A percentile compares a stretch with the other conserved stretches of the same genome.
Conservation (phyloP, 2,329 filamentous ascomycete genomes). For the Taxawa tesnikishii region DNA sequence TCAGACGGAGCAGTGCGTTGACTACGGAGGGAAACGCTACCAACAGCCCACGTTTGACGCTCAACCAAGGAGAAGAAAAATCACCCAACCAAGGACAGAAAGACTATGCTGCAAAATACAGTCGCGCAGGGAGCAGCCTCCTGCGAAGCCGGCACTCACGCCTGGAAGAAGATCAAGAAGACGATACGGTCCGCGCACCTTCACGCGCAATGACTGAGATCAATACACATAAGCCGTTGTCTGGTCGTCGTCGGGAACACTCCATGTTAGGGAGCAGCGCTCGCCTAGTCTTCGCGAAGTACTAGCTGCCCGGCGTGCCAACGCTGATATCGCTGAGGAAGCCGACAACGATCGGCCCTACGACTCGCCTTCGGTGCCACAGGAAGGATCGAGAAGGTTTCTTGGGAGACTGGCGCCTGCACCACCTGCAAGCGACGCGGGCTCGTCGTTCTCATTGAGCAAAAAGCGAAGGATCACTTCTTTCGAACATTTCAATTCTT, state of each 20-base stretch:
- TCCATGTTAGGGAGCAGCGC: too few relatives aligned
- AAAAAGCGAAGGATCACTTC: too few relatives aligned
- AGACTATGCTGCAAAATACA: constrained; percentile 10
- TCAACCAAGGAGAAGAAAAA: too few relatives aligned
- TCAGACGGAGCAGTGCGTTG: constrained; percentile 6
- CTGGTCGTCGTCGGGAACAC: constrained; percentile 1
- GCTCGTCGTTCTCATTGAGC: neutral
- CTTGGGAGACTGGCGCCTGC: too few relatives aligned
- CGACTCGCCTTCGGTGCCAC: too few relatives aligned
- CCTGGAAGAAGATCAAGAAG: constrained; percentile 17
- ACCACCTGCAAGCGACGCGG: neutral
- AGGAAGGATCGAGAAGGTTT: too few relatives aligned
- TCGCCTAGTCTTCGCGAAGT: constrained; percentile 11
- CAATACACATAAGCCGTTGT: constrained; percentile 11
- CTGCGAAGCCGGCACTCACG: constrained; percentile 19
- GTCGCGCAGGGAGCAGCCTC: constrained; percentile 25
- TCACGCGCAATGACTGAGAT: constrained; percentile 37
- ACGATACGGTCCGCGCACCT: constrained; percentile 28
- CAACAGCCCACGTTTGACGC: too few relatives aligned
- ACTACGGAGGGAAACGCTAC: too few relatives aligned
- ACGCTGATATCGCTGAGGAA: constrained; percentile 4
- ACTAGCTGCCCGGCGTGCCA: constrained; percentile 10
- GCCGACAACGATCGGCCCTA: constrained; percentile 1
- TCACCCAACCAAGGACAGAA: too few relatives aligned
- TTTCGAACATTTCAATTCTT: too few relatives aligned